Percentiles rank a stretch among this genome's conserved stretches.
Evolutionary conservation across 495 filamentous ascomycete genomes (phyloP).

Genomic region (Hypomontagnella submonticulosa): DNA sequence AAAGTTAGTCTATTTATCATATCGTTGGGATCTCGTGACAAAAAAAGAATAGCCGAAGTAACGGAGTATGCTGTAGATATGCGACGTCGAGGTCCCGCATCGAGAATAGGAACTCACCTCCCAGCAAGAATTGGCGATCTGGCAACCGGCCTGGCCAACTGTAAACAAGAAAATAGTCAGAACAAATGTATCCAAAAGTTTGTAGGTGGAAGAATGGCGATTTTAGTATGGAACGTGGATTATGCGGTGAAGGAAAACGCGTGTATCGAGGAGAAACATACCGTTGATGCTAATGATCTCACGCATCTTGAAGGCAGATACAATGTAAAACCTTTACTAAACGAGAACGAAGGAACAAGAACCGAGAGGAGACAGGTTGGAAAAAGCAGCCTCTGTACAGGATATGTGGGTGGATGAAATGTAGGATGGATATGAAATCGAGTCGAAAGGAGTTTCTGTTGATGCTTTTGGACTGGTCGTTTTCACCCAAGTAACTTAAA

Average conservation of each 20-base stretch:
- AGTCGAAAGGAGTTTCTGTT: constrained; percentile 47
- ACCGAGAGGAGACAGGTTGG: constrained; percentile 35
- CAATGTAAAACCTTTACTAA: constrained; percentile 39
- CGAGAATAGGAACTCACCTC: constrained; percentile 76
- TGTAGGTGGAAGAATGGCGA: constrained; percentile 32
- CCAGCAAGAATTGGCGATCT: constrained; percentile 99
- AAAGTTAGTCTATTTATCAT: constrained; percentile 38
- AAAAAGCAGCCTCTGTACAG: constrained; percentile 28
- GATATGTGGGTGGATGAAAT: constrained; percentile 30
- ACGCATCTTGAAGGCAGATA: constrained; percentile 78
- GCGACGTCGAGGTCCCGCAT: constrained; percentile 9
- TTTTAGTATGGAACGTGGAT: constrained; percentile 33
- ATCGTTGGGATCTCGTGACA: constrained; percentile 3
- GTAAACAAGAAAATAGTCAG: constrained; percentile 57
- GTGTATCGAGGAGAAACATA: constrained; percentile 65
- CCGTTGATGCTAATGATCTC: constrained; percentile 99
- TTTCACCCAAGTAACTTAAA: constrained; percentile 43
- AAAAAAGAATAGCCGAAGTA: not conserved
- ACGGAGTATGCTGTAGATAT: constrained; percentile 5
- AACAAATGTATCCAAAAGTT: constrained; percentile 31
- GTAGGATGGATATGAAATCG: constrained; percentile 23
- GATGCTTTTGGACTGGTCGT: constrained; percentile 46
- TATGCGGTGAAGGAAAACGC: constrained; percentile 55
- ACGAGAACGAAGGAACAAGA: constrained; percentile 24
- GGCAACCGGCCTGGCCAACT: constrained; percentile 99